These are phyloP conservation scores for Platanthera guangdongensis DNA, from an alignment of 106 monocot genomes.

Conservation along the genomic window DNA sequence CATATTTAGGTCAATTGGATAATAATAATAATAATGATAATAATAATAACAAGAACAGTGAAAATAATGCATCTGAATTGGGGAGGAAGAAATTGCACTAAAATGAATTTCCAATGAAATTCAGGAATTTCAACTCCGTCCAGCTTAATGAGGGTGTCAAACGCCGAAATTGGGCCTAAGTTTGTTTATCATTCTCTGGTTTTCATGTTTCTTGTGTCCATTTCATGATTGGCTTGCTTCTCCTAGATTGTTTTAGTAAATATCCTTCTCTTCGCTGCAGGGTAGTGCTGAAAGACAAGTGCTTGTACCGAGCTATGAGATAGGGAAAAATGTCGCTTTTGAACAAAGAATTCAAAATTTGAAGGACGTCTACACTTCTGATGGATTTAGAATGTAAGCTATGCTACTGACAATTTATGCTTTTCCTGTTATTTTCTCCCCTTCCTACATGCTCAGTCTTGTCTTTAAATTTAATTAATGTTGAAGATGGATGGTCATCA, in stretches of 20 bases:
- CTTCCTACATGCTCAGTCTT: neutral
- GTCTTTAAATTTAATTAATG: neutral
- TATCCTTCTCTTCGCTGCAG: constrained; percentile 21
- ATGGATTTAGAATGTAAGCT: constrained; percentile 91
- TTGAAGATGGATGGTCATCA: neutral
- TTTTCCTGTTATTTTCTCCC: neutral
- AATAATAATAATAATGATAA: too few relatives aligned
- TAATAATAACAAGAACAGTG: too few relatives aligned
- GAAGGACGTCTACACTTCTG: constrained; percentile 94
- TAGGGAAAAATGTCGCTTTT: constrained; percentile 82
- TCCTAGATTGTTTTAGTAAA: neutral
- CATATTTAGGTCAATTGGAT: too few relatives aligned
- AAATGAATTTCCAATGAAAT: too few relatives aligned
- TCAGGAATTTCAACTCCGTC: too few relatives aligned
- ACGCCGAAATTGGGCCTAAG: neutral
- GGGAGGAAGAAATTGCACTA: too few relatives aligned
- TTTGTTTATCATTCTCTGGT: neutral
- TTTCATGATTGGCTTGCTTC: neutral
- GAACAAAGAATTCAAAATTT: constrained; percentile 69
- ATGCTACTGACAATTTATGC: neutral
- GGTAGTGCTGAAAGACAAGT: constrained; percentile 78
- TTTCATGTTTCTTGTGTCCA: neutral
- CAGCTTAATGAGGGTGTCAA: too few relatives aligned
- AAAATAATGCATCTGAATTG: too few relatives aligned
- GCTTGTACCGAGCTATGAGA: constrained; percentile 74